Percentiles rank a stretch among this genome's conserved stretches.
phyloP scores from a whole-genome alignment of 2,329 filamentous ascomycete species.

The Cladosporium sp. region DNA sequence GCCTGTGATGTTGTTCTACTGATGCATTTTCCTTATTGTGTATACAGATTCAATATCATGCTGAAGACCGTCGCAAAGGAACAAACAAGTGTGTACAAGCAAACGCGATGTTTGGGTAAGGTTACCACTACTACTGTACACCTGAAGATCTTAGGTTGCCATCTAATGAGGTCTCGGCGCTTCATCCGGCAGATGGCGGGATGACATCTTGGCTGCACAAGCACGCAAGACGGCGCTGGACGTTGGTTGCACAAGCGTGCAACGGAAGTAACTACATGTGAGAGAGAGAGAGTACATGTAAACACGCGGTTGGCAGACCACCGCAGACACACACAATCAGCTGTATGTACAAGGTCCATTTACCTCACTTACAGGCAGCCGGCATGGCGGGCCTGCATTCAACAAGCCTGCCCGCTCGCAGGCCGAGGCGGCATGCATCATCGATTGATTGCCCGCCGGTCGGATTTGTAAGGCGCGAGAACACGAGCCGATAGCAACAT shows the following conservation, averaged over 20 bases:
- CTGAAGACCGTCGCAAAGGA: neutral
- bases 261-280: too few species aligned
- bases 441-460: conserved; percentile 7
- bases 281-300: too few species aligned
- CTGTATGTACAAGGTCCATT: neutral
- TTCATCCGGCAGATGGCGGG: neutral
- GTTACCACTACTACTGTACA: too few species aligned
- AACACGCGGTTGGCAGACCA: too few species aligned
- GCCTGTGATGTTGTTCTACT: neutral
- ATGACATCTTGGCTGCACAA: neutral
- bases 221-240: too few species aligned
- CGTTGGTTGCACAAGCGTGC: too few species aligned
- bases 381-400: neutral
- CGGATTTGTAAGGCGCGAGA: conserved; percentile 9
- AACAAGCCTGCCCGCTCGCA: too few species aligned
- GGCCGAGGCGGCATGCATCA: conserved; percentile 9
- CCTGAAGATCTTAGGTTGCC: too few species aligned
- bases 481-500: conserved; percentile 1
- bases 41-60: neutral
- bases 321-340: too few species aligned
- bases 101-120: too few species aligned
- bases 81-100: too few species aligned
- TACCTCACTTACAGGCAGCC: neutral
- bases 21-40: neutral
- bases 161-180: neutral